Evolutionary conservation across 352 stramenopile species (phyloP), one percentile per base, ranked within the genome.

Genomic region (Aphanomyces invadans): DNA sequence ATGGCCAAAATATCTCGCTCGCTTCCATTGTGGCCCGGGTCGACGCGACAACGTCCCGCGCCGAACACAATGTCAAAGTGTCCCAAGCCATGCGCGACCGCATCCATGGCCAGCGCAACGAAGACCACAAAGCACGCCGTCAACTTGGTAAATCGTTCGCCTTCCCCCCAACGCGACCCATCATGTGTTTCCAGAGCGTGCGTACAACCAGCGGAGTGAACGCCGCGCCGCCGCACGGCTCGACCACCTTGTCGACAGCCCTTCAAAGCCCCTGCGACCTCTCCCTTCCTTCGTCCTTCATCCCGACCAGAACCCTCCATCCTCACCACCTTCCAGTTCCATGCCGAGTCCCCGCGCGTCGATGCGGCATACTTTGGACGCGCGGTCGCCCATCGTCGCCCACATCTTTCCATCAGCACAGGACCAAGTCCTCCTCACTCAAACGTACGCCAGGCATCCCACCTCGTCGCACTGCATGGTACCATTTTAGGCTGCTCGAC

Each of bases 11-110:
- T 0, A 74, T 90, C 17, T 70, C 79, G 0, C 74, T 84, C 26
- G 77, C 80, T 52, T 77, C 76, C 46, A 89, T 90, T 66, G 80
- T 89, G 29, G 75, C 78, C 4, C 80, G 87, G 21, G 67, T 90
- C 5, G 79, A 92, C 57, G 76, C 75, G 3, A 87, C 74, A 7
- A 92, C 86, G 46, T 70, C 73, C 17, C 78, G 80, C 33, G 80
- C 79, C 25, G 71, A 65, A 0, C 73, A 70, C 12, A 92, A 89
- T 57, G 80, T 92, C 29, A 71, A 86, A 65, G 71, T 90, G 26
- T 84, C 81, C 2, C 79, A 92, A 65, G 68, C 76, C 17, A 79
- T 90, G 28, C 81, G 81, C 15, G 79, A 87, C 33, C 75, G 74
- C 12, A 83, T 90, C 39, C 62, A 70, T 7, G 46, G 28, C 12